A percentile compares a stretch with the other conserved stretches of the same genome.
These are phyloP conservation scores for Pestalotiopsis fici DNA, from an alignment of 2,329 filamentous ascomycete species.

Conservation along the genomic window DNA sequence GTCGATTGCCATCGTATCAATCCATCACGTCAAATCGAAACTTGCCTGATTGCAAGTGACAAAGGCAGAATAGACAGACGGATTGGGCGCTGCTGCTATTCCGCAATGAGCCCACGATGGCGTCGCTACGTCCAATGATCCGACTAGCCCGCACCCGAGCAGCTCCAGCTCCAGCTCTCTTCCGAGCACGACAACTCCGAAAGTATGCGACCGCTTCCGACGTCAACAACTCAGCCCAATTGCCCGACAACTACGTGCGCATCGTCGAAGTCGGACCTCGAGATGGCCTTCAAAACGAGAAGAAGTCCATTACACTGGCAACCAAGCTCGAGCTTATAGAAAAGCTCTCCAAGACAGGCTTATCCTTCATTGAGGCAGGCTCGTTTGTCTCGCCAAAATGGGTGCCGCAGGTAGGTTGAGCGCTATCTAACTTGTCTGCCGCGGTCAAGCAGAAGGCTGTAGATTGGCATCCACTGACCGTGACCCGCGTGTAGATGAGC, in stretches of 20 bases:
- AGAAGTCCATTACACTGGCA: constrained; percentile 54
- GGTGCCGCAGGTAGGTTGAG: constrained; percentile 59
- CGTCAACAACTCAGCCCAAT: constrained; percentile 19
- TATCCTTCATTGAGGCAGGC: constrained; percentile 65
- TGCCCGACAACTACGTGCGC: constrained; percentile 27
- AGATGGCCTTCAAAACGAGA: constrained; percentile 71
- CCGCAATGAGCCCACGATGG: constrained; percentile 28
- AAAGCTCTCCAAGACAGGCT: constrained; percentile 55
- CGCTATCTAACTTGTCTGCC: not conserved
- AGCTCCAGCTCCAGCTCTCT: not conserved
- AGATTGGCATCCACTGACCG: constrained; percentile 13
- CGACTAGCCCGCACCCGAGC: constrained; percentile 23
- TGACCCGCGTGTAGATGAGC: constrained; percentile 63
- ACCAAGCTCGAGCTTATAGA: constrained; percentile 66
- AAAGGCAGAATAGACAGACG: not conserved
- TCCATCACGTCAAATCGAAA: not conserved
- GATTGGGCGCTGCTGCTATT: not conserved
- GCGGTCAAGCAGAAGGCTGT: not conserved
- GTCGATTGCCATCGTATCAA: not conserved
- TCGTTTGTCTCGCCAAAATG: constrained; percentile 69
- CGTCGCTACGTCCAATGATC: constrained; percentile 29
- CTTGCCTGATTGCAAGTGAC: not conserved
- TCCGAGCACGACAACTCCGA: constrained; percentile 16
- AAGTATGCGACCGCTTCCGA: constrained; percentile 32
- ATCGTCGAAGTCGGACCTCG: constrained; percentile 71